These are phyloP conservation scores for Ustilago nuda DNA, from an alignment of 1,284 basidiomycete species.

Conservation along the genomic window DNA sequence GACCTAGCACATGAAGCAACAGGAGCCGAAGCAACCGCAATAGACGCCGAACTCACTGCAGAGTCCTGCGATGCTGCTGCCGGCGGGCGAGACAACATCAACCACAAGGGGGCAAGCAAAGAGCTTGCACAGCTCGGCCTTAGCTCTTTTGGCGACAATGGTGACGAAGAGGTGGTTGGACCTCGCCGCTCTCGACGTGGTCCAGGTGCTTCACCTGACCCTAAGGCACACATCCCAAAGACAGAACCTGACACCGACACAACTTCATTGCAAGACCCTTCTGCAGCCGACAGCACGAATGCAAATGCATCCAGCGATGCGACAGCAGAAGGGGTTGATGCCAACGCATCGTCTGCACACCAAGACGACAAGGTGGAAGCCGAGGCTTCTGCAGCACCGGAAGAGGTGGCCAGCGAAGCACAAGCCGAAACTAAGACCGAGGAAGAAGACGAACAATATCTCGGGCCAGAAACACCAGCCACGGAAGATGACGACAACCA, in stretches of 20 bases:
- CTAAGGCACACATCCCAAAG: constrained; percentile 33
- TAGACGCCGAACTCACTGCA: constrained; percentile 1
- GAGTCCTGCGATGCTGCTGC: constrained; percentile 9
- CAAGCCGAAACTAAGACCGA: constrained; percentile 17
- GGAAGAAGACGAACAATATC: constrained; percentile 12
- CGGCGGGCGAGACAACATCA: constrained; percentile 10
- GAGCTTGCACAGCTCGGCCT: constrained; percentile 57
- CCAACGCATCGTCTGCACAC: constrained; percentile 1
- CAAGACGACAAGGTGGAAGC: constrained; percentile 4
- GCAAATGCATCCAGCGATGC: constrained; percentile 5
- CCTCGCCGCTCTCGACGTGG: constrained; percentile 51
- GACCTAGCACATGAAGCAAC: background rate
- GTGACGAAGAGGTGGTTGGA: constrained; percentile 37
- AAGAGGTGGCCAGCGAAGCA: constrained; percentile 21
- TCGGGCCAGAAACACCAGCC: constrained; percentile 1
- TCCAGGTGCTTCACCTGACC: constrained; percentile 45
- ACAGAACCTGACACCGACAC: constrained; percentile 28
- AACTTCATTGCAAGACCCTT: constrained; percentile 16
- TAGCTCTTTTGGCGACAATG: constrained; percentile 48
- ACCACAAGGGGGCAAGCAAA: constrained; percentile 36
- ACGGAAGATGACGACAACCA: constrained; percentile 4
- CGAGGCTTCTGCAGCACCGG: constrained; percentile 15
- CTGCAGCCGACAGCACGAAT: background rate
- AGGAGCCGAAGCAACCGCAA: constrained; percentile 3
- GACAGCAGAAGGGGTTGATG: background rate